phyloP scores from a whole-genome alignment of 164 flowering plant species.

The Taxillus chinensis region DNA sequence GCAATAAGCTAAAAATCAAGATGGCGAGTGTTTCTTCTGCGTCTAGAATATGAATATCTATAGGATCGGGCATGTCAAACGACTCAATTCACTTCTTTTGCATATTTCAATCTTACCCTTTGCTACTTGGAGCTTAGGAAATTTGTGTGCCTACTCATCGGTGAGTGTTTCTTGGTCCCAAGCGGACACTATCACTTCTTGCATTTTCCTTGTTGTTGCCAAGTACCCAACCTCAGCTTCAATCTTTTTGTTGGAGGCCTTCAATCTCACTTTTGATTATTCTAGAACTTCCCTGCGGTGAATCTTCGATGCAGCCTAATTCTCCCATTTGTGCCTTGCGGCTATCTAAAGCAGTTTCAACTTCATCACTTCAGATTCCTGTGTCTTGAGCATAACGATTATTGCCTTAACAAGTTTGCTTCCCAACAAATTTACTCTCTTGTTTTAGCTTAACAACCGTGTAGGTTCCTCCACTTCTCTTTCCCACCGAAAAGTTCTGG shows the following conservation, averaged over 20 bases:
- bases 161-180: conserved; percentile 17
- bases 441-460: conserved; percentile 21
- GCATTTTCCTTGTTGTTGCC: conserved; percentile 21
- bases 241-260: conserved; percentile 36
- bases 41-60: conserved; percentile 18
- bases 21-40: too few relatives aligned
- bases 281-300: conserved; percentile 10
- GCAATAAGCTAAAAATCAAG: too few relatives aligned
- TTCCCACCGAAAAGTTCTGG: too few relatives aligned
- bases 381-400: conserved; percentile 17
- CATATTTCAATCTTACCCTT: conserved; percentile 25
- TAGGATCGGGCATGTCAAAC: conserved; percentile 21
- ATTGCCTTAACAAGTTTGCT: conserved; percentile 35
- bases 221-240: conserved; percentile 62
- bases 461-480: too few relatives aligned
- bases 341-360: conserved; percentile 22
- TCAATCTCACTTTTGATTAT: conserved; percentile 40
- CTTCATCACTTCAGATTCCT: conserved; percentile 36
- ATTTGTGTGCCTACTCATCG: conserved; percentile 22
- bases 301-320: conserved; percentile 9
- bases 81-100: conserved; percentile 30
- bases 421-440: conserved; percentile 27
- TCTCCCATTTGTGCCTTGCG: conserved; percentile 17
- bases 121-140: conserved; percentile 23
- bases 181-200: conserved; percentile 20